Percentiles rank a stretch among this genome's conserved stretches.
phyloP scores from a whole-genome alignment of 768 basidiomycete genomes.

The Agrocybe praecox region DNA sequence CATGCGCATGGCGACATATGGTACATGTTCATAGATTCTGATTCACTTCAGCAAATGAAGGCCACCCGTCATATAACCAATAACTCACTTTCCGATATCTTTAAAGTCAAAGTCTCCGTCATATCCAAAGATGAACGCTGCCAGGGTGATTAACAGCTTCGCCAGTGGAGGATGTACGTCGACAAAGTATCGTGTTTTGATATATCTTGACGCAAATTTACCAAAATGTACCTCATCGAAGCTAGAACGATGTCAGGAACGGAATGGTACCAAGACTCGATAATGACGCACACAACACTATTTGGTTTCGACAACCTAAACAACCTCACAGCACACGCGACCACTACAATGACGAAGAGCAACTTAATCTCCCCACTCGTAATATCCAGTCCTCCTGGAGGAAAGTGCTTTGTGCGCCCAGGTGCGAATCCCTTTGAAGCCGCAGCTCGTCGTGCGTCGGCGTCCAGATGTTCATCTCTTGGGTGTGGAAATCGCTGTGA shows the following conservation, averaged over 20 bases:
- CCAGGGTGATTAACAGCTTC: conserved; percentile 92
- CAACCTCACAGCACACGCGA: conserved; percentile 82
- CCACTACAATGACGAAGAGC: conserved; percentile 60
- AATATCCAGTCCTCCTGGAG: conserved; percentile 65
- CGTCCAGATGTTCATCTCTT: conserved; percentile 68
- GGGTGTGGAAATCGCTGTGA: conserved; percentile 66
- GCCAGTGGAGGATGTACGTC: conserved; percentile 98
- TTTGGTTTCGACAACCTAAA: conserved; percentile 84
- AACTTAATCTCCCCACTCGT: conserved; percentile 79
- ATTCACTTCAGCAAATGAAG: conserved; percentile 4
- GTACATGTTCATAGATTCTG: conserved; percentile 84
- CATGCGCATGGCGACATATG: conserved; percentile 96
- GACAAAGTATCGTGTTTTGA: conserved; percentile 88
- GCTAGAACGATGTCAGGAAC: conserved; percentile 38
- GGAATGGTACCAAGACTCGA: neutral
- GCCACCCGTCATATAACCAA: neutral
- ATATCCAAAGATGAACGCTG: conserved; percentile 85
- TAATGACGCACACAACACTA: conserved; percentile 85
- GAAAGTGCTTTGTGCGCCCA: conserved; percentile 41
- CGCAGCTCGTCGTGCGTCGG: conserved; percentile 70
- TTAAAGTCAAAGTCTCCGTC: conserved; percentile 96
- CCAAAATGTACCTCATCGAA: conserved; percentile 99
- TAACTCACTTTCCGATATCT: conserved; percentile 90
- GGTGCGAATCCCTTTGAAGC: conserved; percentile 68
- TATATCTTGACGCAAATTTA: conserved; percentile 93